Percentiles rank a stretch among this genome's conserved stretches.
Conservation (phyloP, 108 stramenopile species). For the Pseudonitzschia multiseries region DNA sequence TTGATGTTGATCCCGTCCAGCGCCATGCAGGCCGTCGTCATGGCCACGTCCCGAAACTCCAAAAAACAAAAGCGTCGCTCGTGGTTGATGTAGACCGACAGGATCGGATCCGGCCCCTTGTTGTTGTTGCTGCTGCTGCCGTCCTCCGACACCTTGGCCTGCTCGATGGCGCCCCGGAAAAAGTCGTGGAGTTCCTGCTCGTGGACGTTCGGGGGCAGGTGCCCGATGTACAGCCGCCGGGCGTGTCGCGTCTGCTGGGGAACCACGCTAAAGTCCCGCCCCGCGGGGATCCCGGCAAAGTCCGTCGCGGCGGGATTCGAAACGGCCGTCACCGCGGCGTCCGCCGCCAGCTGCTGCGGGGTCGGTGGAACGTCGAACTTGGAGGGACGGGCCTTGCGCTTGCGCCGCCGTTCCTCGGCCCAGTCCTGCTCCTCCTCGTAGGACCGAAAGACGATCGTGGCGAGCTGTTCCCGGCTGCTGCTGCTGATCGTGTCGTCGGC, state of each 20-base stretch:
- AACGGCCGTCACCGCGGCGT: slow-evolving; percentile 44
- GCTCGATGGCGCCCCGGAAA: slow-evolving; percentile 81
- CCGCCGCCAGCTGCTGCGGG: slow-evolving; percentile 59
- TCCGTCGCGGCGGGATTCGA: slow-evolving; percentile 41
- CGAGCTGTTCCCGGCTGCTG: slow-evolving; percentile 24
- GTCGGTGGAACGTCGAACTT: slow-evolving; percentile 79
- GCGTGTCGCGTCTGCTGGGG: slow-evolving; percentile 94
- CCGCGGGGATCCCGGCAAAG: slow-evolving; percentile 43
- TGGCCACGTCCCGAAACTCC: slow-evolving; percentile 93
- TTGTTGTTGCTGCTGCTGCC: slow-evolving; percentile 6
- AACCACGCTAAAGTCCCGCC: slow-evolving; percentile 37
- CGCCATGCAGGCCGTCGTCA: slow-evolving; percentile 87
- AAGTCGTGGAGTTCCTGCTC: slow-evolving; percentile 85
- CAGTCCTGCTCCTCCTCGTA: slow-evolving; percentile 82
- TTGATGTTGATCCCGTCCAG: slow-evolving; percentile 91
- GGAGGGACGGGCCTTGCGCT: slow-evolving; percentile 58
- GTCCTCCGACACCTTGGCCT: slow-evolving; percentile 40
- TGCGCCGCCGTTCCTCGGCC: slow-evolving; percentile 78
- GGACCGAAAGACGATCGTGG: slow-evolving; percentile 50
- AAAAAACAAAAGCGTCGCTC: slow-evolving; percentile 95
- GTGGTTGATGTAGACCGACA: slow-evolving; percentile 91
- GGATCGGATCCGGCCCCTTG: slow-evolving; percentile 66
- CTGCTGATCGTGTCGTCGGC: neutral
- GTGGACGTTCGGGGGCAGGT: slow-evolving; percentile 71
- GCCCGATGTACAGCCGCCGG: slow-evolving; percentile 93